Conservation (phyloP, 805 yeast species). For the Metschnikowia dekortorum region DNA sequence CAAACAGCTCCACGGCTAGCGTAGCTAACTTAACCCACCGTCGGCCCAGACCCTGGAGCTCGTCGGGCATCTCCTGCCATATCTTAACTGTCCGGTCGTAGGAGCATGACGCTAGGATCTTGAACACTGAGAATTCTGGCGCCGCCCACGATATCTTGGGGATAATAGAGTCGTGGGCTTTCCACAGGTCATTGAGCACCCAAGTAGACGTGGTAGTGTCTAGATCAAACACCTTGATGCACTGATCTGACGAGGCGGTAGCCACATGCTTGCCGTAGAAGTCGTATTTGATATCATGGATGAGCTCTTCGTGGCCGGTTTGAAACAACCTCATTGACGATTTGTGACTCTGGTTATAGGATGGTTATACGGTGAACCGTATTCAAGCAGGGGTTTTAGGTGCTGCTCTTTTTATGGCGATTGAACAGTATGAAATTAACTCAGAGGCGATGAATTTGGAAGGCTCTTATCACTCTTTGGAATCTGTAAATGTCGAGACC, state of each 20-base stretch:
- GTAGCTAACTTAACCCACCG: slow-evolving; percentile 78
- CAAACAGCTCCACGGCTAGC: slow-evolving; percentile 72
- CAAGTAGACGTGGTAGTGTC: slow-evolving; percentile 66
- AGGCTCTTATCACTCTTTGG: too few species aligned
- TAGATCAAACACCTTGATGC: slow-evolving; percentile 80
- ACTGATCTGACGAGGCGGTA: slow-evolving; percentile 93
- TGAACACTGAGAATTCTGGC: slow-evolving; percentile 77
- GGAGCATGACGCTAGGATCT: slow-evolving; percentile 80
- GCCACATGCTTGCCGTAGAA: slow-evolving; percentile 91
- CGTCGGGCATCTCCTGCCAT: slow-evolving; percentile 88
- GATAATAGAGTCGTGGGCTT: slow-evolving; percentile 88
- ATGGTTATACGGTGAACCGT: too few species aligned
- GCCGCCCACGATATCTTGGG: slow-evolving; percentile 87
- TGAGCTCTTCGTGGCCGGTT: slow-evolving; percentile 89
- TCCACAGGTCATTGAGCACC: slow-evolving; percentile 86
- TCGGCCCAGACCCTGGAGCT: slow-evolving; percentile 68
- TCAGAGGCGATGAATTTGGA: too few species aligned
- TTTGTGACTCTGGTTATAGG: neutral
- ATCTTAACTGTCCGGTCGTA: slow-evolving; percentile 84
- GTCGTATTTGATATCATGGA: slow-evolving; percentile 88
- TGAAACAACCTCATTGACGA: slow-evolving; percentile 61
- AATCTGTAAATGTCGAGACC: too few species aligned
- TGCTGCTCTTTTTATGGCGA: too few species aligned
- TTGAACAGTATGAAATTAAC: too few species aligned
- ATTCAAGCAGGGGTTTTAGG: too few species aligned